These are phyloP conservation scores for Microdochium bolleyi DNA, from an alignment of 2,329 filamentous ascomycete genomes.

Conservation along the genomic window DNA sequence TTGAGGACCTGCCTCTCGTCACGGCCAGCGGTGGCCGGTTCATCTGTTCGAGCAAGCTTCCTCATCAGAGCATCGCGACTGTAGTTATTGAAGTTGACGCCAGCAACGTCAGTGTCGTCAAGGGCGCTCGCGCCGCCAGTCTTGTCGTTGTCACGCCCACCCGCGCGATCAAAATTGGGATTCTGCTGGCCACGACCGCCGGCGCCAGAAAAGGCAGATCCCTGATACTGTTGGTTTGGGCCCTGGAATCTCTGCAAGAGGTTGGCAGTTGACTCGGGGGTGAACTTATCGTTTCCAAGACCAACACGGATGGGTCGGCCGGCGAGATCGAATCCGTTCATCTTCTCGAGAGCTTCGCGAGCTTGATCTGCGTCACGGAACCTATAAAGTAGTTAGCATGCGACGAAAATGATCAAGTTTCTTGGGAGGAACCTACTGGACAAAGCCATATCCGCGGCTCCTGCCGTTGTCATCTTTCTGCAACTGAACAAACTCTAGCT, in stretches of 20 bases:
- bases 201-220: conserved; percentile 83
- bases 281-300: conserved; percentile 99
- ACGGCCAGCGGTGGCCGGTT: conserved; percentile 56
- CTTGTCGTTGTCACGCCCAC: conserved; percentile 84
- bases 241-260: conserved; percentile 87
- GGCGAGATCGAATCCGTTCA: conserved; percentile 98
- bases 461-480: conserved; percentile 91
- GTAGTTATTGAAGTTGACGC: conserved; percentile 99
- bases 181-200: conserved; percentile 81
- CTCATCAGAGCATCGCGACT: conserved; percentile 97
- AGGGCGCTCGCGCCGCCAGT: conserved; percentile 86
- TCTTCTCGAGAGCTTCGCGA: conserved; percentile 92
- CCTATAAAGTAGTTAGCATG: conserved; percentile 41
- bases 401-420: neutral
- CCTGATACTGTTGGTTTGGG: conserved; percentile 72
- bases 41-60: conserved; percentile 94
- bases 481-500: conserved; percentile 93
- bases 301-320: conserved; percentile 96
- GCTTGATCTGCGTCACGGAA: conserved; percentile 87
- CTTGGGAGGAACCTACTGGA: conserved; percentile 64
- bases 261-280: conserved; percentile 89
- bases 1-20: conserved; percentile 67
- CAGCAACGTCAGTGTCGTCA: conserved; percentile 94
- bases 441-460: conserved; percentile 94
- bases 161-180: conserved; percentile 84